Conservation (phyloP, 2,329 filamentous ascomycete species). For the Lasiodiplodia gonubiensis region DNA sequence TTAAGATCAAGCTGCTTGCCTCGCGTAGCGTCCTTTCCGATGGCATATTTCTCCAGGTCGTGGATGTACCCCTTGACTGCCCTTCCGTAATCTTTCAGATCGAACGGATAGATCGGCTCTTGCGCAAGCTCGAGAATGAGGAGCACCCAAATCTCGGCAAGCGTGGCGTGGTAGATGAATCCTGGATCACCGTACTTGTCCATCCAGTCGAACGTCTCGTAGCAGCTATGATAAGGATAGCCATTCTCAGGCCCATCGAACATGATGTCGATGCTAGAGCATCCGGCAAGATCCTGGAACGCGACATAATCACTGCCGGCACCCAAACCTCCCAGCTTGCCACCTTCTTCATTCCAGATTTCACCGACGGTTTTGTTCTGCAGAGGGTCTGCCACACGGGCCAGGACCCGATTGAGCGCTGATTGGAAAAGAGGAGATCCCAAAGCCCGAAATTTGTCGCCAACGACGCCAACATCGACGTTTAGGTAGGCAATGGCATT, state of each 20-base stretch:
- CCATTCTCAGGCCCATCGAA: conserved; percentile 67
- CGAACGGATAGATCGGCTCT: conserved; percentile 79
- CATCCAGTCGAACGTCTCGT: conserved; percentile 91
- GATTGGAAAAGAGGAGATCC: conserved; percentile 82
- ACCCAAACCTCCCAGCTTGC: conserved; percentile 70
- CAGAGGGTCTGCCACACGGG: conserved; percentile 74
- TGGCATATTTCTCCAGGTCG: conserved; percentile 69
- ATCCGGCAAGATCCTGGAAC: conserved; percentile 90
- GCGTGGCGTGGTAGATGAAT: conserved; percentile 78
- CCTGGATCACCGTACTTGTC: conserved; percentile 77
- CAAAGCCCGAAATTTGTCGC: conserved; percentile 74
- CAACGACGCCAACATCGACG: conserved; percentile 81
- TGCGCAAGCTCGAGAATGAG: conserved; percentile 87
- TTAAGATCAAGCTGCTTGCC: conserved; percentile 57
- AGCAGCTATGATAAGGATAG: conserved; percentile 80
- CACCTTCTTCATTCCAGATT: conserved; percentile 72
- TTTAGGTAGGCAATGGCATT: conserved; percentile 90
- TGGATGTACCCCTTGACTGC: conserved; percentile 69
- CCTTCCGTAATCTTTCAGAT: conserved; percentile 74
- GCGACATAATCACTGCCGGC: conserved; percentile 83
- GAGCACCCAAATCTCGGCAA: conserved; percentile 80
- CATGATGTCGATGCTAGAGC: conserved; percentile 82
- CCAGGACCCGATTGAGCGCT: conserved; percentile 73
- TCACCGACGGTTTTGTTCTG: conserved; percentile 74
- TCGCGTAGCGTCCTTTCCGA: conserved; percentile 50